phyloP scores from a whole-genome alignment of 2,329 filamentous ascomycete species.

The Fusarium proliferatum region DNA sequence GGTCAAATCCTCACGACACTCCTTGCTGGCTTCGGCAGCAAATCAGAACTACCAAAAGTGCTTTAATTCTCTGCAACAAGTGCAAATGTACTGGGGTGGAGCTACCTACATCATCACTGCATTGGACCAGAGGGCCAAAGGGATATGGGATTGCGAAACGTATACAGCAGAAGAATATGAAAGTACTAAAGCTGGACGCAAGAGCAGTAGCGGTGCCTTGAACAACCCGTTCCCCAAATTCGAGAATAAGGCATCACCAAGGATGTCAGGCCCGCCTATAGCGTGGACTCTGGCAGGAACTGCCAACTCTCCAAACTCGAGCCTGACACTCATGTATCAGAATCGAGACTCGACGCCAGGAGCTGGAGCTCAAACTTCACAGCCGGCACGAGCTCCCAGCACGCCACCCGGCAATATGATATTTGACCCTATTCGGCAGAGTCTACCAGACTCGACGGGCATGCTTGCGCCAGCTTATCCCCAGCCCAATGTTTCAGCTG shows the following conservation, averaged over 20 bases:
- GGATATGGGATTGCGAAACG: conserved; percentile 81
- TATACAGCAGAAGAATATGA: conserved; percentile 81
- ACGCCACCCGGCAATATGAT: conserved; percentile 69
- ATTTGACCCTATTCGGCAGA: conserved; percentile 69
- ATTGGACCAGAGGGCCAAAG: conserved; percentile 87
- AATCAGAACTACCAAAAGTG: conserved; percentile 90
- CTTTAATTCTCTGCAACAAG: conserved; percentile 82
- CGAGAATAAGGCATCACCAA: conserved; percentile 62
- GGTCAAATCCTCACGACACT: conserved; percentile 70
- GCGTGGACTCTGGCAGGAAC: conserved; percentile 91
- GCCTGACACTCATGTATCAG: conserved; percentile 83
- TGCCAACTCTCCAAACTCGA: conserved; percentile 86
- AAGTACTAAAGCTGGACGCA: conserved; percentile 67
- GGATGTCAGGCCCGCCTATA: conserved; percentile 63
- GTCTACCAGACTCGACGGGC: conserved; percentile 59
- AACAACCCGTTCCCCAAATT: conserved; percentile 57
- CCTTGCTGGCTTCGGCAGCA: conserved; percentile 80
- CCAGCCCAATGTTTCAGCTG: conserved; percentile 60
- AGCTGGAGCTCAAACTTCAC: conserved; percentile 14
- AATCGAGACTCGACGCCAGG: conserved; percentile 49
- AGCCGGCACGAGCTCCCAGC: conserved; percentile 50
- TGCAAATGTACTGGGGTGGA: conserved; percentile 89
- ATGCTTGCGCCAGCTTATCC: conserved; percentile 63
- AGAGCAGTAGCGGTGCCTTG: conserved; percentile 51
- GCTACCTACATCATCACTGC: conserved; percentile 89